Evolutionary conservation across 495 filamentous ascomycete genomes (phyloP), one percentile per base, ranked within the genome.

Genomic region (Aspergillus taichungensis): DNA sequence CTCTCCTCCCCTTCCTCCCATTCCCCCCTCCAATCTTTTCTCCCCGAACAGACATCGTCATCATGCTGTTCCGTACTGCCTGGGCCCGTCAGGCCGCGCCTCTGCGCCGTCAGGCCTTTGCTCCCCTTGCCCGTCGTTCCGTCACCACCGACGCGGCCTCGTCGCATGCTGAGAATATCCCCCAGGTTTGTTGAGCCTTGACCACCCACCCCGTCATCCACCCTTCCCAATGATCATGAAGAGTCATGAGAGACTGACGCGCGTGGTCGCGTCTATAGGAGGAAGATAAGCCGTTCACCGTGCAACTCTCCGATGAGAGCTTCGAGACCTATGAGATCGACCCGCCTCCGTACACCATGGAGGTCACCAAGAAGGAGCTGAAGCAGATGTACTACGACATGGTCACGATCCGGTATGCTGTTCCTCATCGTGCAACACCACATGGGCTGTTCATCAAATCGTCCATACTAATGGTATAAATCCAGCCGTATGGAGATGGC

Each of bases 321-420:
- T 98, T 97, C 76, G 92, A 98, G 78, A 96, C 90, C 47, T 98
- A 97, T 73, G 88, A 96, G 75, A 81, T 97, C 65, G 91, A 97
- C 71, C 90, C 89, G 40, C 94, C 94, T 14, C 72, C 85, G 12
- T 94, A 95, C 73, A 89, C 87, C 43, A 68, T 97, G 56, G 74
- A 88, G 53, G 86, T 88, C 53, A 97, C 92, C 53, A 98, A 98
- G 81, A 85, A 83, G 72, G 85, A 97, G 75, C 74, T 98, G 58
- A 95, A 94, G 82, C 76, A 92, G 78, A 96, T 98, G 83, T 98
- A 98, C 76, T 79, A 80, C 62, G 89, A 98, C 63, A 97, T 98
- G 94, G 92, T 97, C 31, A 71, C 80, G 39, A 81, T 90, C 55
- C 76, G 90, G 90, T 95, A 85, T 61, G 76, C 46, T 13, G 13